Evolutionary conservation across 176 grass and related monocot genomes (phyloP).

Genomic region (Miscanthus lutarioriparius): DNA sequence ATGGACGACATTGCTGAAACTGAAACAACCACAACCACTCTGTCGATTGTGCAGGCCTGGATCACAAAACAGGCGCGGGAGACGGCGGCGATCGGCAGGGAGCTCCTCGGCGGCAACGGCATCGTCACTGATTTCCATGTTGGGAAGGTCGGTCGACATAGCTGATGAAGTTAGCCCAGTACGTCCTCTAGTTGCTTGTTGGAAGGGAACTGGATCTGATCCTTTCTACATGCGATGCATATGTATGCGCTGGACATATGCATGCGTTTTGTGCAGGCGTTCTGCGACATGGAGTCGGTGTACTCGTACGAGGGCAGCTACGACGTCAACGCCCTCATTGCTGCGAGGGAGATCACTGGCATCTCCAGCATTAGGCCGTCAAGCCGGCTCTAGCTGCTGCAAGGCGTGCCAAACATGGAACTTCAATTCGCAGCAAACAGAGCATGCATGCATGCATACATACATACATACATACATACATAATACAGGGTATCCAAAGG

Average conservation of each 20-base stretch:
- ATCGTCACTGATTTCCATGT: constrained; percentile 73
- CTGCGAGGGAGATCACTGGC: constrained; percentile 56
- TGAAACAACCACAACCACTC: neutral
- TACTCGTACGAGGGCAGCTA: constrained; percentile 69
- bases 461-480: too few relatives aligned
- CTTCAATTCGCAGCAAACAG: too few relatives aligned
- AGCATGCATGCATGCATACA: too few relatives aligned
- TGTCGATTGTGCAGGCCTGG: constrained; percentile 46
- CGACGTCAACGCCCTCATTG: constrained; percentile 54
- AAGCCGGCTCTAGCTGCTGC: neutral
- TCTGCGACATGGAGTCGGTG: constrained; percentile 68
- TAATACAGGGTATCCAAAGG: too few relatives aligned
- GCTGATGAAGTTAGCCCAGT: neutral
- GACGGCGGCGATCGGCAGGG: constrained; percentile 53
- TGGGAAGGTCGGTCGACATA: constrained; percentile 6
- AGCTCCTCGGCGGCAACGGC: constrained; percentile 66
- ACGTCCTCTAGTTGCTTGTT: neutral
- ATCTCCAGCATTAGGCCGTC: constrained; percentile 59
- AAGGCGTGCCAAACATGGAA: too few relatives aligned
- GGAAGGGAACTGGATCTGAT: neutral
- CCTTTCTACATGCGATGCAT: neutral
- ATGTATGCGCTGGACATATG: neutral
- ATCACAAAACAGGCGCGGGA: constrained; percentile 57
- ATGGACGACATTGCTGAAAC: too few relatives aligned
- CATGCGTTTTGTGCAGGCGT: constrained; percentile 30